Percentiles rank a stretch among this genome's conserved stretches.
These are phyloP conservation scores for Termitomyces sp. DNA, from an alignment of 768 basidiomycete species.

Conservation along the genomic window DNA sequence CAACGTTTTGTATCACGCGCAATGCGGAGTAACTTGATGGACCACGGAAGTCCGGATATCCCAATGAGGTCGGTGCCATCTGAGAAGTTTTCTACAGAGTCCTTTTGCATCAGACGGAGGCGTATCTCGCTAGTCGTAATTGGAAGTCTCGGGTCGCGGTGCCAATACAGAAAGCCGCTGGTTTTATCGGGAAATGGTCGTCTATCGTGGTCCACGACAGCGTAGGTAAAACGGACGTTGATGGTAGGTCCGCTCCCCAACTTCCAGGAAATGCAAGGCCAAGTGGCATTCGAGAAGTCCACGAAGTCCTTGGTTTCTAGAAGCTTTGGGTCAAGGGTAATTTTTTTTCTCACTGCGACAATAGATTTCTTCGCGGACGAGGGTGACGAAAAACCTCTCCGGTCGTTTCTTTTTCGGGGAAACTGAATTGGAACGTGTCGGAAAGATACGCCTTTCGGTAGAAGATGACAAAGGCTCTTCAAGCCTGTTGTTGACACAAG, in stretches of 20 bases:
- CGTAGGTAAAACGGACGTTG: neutral
- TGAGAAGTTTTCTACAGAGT: neutral
- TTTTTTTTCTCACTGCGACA: neutral
- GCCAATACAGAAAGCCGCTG: neutral
- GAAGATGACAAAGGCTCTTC: neutral
- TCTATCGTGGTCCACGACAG: neutral
- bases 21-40: neutral
- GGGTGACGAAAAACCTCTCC: too few species aligned
- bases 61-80: neutral
- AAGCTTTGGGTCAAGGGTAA: neutral
- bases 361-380: too few species aligned
- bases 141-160: neutral
- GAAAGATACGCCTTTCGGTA: neutral
- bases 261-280: neutral
- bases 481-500: too few species aligned
- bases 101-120: neutral
- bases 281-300: neutral
- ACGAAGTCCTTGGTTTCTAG: neutral
- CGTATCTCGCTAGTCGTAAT: neutral
- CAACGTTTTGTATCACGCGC: neutral
- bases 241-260: neutral
- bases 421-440: neutral
- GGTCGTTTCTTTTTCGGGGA: neutral
- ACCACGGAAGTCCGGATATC: neutral
- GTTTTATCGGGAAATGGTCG: neutral